Base-by-base conservation (phyloP, 2,329 filamentous ascomycete genomes). In the Didymella glomerata region DNA sequence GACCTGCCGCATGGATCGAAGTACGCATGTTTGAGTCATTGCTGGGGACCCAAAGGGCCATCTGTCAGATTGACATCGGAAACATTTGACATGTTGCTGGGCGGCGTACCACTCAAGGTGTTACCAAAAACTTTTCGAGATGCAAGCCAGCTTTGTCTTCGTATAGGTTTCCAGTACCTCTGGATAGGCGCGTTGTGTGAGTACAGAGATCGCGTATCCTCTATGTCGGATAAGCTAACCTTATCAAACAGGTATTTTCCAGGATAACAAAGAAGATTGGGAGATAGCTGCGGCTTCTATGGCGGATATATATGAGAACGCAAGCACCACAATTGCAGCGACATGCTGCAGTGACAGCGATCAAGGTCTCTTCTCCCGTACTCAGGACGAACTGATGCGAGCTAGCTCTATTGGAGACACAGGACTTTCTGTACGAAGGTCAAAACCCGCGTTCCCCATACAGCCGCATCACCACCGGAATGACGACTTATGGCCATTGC, bases 171-270 rank as follows among this genome's bases (percentile, higher is more conserved):
- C 18, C 24, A 13, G 4, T 47, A 22, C 14, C 10, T 53, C 5
- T 53, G 42, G 50, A 40, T 53, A 1, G 50, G 47, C 9, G 50
- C 50, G 3, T 13, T 53, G 2, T 53, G 41, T 53, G 16, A 22
- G 50, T 36, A 14, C 18, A n/a, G 10, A 4, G 16, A 30, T n/a
- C n/a, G n/a, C n/a, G 28, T 8, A 3, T 3, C 11, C 11, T 18
- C 1, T 2, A 22, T 16, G 16, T 16, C 5, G 16, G 0, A 1
- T 16, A 2, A 6, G 13, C 30, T 40, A 11, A 50, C 1, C 10
- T 3, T 5, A 18, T 13, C 3, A 14, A 2, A 3, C 13, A 53
- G 32, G 50, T 8, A 53, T 54, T 1, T 3, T 54, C 3, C 50
- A 54, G 10, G 42, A 30, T 8, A 8, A 30, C 22, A 1, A 3